Conservation (phyloP, 805 yeast genomes). For the Crinitomyces ghanaensis region DNA sequence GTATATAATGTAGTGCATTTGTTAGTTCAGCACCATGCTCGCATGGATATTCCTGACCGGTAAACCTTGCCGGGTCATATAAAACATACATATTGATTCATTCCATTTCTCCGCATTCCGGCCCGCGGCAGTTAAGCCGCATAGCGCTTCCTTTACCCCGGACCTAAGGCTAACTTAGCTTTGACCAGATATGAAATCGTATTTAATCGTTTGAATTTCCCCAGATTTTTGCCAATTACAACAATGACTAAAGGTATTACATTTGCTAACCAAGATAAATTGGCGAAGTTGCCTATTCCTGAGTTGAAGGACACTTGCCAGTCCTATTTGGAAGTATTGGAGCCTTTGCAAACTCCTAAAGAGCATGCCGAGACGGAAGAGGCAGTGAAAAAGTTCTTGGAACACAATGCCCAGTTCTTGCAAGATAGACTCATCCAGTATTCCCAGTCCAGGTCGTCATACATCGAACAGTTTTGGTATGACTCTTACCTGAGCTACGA, state of each 20-base stretch:
- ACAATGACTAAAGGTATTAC: conserved; percentile 28
- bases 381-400: conserved; percentile 48
- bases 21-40: too few species aligned
- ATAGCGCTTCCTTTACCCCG: too few species aligned
- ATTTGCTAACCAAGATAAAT: conserved; percentile 46
- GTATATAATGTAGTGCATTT: too few species aligned
- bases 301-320: conserved; percentile 54
- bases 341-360: conserved; percentile 68
- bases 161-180: too few species aligned
- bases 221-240: background rate
- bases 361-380: conserved; percentile 52
- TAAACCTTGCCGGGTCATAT: too few species aligned
- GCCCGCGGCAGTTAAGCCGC: too few species aligned
- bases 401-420: conserved; percentile 42
- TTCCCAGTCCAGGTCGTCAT: conserved; percentile 54
- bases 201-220: background rate
- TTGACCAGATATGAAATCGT: too few species aligned
- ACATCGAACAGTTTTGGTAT: conserved; percentile 91
- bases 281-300: conserved; percentile 72
- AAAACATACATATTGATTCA: too few species aligned
- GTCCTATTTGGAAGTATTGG: conserved; percentile 52
- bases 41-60: too few species aligned
- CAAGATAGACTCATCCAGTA: conserved; percentile 57
- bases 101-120: too few species aligned
- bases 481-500: conserved; percentile 82